A percentile compares a stretch with the other conserved stretches of the same genome.
These are phyloP conservation scores for Oryza longistaminata DNA, from an alignment of 176 grass and related monocot species.

Conservation along the genomic window DNA sequence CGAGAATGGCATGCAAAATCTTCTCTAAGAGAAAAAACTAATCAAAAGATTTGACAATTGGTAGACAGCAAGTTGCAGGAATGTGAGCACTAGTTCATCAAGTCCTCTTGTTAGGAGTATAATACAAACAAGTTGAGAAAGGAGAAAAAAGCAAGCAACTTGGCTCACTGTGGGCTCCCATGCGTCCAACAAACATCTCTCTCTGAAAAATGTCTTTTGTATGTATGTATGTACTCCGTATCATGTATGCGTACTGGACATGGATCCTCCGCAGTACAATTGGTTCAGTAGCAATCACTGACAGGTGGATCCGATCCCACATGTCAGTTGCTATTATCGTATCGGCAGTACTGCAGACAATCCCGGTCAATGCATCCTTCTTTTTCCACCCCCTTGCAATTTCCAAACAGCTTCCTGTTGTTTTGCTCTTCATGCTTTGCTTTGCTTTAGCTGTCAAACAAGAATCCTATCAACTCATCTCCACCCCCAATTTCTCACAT, in stretches of 20 bases:
- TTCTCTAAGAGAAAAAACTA: slow-evolving; percentile 17
- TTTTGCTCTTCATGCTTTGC: slow-evolving; percentile 24
- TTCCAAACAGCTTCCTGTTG: slow-evolving; percentile 45
- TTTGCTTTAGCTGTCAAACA: slow-evolving; percentile 44
- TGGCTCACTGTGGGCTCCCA: slow-evolving; percentile 16
- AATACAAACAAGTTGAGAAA: slow-evolving; percentile 20
- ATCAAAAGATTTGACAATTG: not conserved
- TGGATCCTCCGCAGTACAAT: no score
- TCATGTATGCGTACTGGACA: no score
- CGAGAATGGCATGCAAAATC: not conserved
- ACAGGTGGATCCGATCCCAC: no score
- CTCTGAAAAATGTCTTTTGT: not conserved
- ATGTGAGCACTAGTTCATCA: not conserved
- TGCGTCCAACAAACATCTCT: not conserved
- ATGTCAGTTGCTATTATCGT: no score
- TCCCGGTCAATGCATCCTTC: no score
- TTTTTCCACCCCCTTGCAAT: not conserved
- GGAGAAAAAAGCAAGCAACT: slow-evolving; percentile 13
- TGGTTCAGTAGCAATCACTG: no score
- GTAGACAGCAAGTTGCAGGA: not conserved
- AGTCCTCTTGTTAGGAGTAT: slow-evolving; percentile 6
- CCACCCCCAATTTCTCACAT: slow-evolving; percentile 39
- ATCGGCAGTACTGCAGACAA: no score
- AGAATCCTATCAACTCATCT: not conserved
- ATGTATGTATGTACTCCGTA: not conserved